Conservation (phyloP, 495 filamentous ascomycete genomes). For the Penicillium longicatenatum region DNA sequence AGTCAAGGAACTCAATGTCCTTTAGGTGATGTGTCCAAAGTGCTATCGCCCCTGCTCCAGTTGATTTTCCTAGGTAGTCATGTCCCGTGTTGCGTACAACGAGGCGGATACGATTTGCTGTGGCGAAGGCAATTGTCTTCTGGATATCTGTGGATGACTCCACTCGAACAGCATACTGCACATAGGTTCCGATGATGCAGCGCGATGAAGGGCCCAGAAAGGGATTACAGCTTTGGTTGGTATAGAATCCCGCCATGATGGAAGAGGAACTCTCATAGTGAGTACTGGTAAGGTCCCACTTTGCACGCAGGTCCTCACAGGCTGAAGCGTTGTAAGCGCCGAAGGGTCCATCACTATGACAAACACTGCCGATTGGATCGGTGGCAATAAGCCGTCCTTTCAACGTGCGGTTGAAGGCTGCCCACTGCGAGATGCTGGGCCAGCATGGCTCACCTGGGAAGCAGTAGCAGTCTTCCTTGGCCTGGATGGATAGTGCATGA, state of each 20-base stretch:
- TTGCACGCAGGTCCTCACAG: not conserved
- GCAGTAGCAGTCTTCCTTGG: not conserved
- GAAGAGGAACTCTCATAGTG: slow-evolving; percentile 41
- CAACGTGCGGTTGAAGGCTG: not conserved
- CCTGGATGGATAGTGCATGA: too few species aligned
- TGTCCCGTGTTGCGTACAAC: slow-evolving; percentile 67
- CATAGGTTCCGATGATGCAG: not conserved
- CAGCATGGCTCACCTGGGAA: not conserved
- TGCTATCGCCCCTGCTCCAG: slow-evolving; percentile 53
- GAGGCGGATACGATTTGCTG: slow-evolving; percentile 57
- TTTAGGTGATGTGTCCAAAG: slow-evolving; percentile 62
- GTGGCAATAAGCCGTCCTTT: not conserved
- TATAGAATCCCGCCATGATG: slow-evolving; percentile 43
- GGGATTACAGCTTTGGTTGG: slow-evolving; percentile 56
- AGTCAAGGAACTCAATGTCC: slow-evolving; percentile 39
- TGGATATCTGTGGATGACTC: not conserved
- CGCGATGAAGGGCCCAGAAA: slow-evolving; percentile 34
- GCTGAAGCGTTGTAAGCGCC: not conserved
- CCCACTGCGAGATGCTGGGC: not conserved
- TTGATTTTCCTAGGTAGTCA: slow-evolving; percentile 57
- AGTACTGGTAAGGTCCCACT: slow-evolving; percentile 31
- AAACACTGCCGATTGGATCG: not conserved
- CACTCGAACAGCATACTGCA: not conserved
- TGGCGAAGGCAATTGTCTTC: slow-evolving; percentile 13
- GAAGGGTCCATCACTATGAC: not conserved